phyloP scores from a whole-genome alignment of 192 early-diverging fungal genomes.

The Neocallimastix lanati region DNA sequence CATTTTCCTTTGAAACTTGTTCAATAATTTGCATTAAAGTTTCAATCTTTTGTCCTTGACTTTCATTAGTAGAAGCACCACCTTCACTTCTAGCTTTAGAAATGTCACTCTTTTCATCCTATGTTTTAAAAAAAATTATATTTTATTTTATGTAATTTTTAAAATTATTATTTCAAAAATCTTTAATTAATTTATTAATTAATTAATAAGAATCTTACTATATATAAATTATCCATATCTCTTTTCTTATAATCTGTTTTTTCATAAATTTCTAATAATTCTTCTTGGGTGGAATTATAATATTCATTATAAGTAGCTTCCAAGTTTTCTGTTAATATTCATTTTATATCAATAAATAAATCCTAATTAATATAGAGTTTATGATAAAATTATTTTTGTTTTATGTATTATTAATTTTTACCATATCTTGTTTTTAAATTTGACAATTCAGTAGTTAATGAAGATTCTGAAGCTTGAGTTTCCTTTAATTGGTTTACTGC shows the following conservation, averaged over 20 bases:
- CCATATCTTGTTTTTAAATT: background rate
- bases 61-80: background rate
- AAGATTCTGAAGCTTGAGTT: background rate
- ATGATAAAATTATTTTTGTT: too few relatives aligned
- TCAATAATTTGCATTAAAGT: background rate
- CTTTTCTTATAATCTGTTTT: background rate
- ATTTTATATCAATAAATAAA: too few relatives aligned
- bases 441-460: background rate
- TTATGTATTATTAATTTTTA: background rate
- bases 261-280: background rate
- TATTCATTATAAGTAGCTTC: background rate
- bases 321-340: background rate
- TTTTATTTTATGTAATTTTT: too few relatives aligned
- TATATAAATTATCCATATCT: background rate
- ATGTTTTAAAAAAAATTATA: background rate
- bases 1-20: background rate
- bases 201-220: background rate
- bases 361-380: too few relatives aligned
- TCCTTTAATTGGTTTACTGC: background rate
- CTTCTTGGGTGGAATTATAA: background rate
- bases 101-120: background rate
- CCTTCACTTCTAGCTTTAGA: background rate
- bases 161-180: too few relatives aligned
- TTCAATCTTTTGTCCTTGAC: background rate
- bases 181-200: too few relatives aligned